Conservation (phyloP, 2,329 filamentous ascomycete species). For the Nemania sp. region DNA sequence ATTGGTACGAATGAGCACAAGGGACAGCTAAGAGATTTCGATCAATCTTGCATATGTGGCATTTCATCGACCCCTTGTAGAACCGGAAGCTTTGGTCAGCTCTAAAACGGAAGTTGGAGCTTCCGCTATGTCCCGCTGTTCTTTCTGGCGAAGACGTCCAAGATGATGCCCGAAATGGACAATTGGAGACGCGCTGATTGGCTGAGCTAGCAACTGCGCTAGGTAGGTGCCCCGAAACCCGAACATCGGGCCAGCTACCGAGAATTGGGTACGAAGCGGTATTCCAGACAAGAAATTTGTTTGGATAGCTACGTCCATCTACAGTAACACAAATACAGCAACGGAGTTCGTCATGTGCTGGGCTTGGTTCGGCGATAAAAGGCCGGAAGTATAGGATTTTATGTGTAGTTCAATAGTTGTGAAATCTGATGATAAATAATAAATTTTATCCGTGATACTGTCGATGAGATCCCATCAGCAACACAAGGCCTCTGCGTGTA, state of each 20-base stretch:
- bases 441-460: too few relatives aligned
- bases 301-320: neutral
- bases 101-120: constrained; percentile 26
- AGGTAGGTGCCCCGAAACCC: neutral
- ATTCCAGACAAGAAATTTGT: too few relatives aligned
- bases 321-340: too few relatives aligned
- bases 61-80: constrained; percentile 16
- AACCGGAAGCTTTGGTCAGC: constrained; percentile 11
- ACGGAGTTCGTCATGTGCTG: too few relatives aligned
- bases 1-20: neutral
- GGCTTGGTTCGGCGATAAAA: too few relatives aligned
- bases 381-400: too few relatives aligned
- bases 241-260: constrained; percentile 13
- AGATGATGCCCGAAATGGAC: constrained; percentile 17
- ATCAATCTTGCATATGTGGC: constrained; percentile 24
- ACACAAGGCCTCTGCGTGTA: too few relatives aligned
- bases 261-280: too few relatives aligned
- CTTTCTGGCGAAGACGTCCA: constrained; percentile 12
- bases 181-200: constrained; percentile 18
- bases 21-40: constrained; percentile 3
- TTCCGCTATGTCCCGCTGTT: constrained; percentile 21
- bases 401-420: too few relatives aligned
- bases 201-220: constrained; percentile 4
- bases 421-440: too few relatives aligned
- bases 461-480: too few relatives aligned